Base-by-base conservation (phyloP, 148 eudicot genomes). In the Arctostaphylos glauca region DNA sequence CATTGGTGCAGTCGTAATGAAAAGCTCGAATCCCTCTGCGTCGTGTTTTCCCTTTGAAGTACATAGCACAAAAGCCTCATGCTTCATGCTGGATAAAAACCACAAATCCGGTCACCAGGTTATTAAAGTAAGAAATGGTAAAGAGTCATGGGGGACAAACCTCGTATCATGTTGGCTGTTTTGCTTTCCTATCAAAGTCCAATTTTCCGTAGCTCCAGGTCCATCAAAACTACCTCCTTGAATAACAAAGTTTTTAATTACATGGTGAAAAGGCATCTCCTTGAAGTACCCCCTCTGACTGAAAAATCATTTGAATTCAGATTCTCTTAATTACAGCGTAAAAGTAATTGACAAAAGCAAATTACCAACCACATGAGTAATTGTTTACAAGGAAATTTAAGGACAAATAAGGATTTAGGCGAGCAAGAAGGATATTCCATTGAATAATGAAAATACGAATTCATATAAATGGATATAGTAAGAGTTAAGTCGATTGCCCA, bases 1-100 rank as follows among this genome's bases (percentile, higher is more conserved):
- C 81, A 94, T 93, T 68, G 99, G 98, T 68, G 98, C 93, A 76
- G 98, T 96, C 5, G 98, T 94, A 75, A 96, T 96, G 73, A 90
- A 93, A 44, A 96, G 90, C 83, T 96, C 94, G 74, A 93, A 94
- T 72, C 85, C 92, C 81, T 84, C 94, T 55, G 76, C 85, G 46
- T 92, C 94, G 49, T 79, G 89, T 85, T 86, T 96, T 60, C 70
- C 73, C 90, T 92, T 96, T 21, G 98, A 93, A 66, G 99, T 96
- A 72, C 98, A 97, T 72, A 96, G 90, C 96, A 96, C 94, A 88
- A 96, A 96, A 1, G 99, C 95, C 87, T 94, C 98, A 80, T 91
- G 99, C 93, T 96, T 96, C 86, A 91, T 84, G 81, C 99, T 96
- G 93, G 80, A 81, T 21, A 66, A 21, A 12, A 58, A 76, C 49